Evolutionary conservation across 768 basidiomycete genomes (phyloP).

Genomic region (Leccinum pellstonianum): DNA sequence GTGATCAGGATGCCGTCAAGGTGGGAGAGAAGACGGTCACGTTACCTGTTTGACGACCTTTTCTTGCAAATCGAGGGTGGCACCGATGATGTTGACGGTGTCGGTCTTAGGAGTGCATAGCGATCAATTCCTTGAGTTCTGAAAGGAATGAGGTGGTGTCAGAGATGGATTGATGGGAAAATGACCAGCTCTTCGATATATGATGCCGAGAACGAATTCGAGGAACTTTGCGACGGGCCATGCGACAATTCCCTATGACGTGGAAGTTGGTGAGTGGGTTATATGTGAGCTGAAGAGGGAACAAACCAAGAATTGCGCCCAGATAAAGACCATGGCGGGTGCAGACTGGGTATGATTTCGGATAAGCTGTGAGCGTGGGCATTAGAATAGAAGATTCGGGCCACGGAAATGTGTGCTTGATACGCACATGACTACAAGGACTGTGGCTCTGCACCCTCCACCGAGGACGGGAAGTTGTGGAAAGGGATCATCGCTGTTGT

Average conservation of each 20-base stretch:
- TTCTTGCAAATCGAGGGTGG: constrained; percentile 84
- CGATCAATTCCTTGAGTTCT: constrained; percentile 81
- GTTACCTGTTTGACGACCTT: constrained; percentile 71
- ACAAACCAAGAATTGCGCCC: constrained; percentile 74
- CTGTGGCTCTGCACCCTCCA: constrained; percentile 75
- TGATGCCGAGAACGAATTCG: constrained; percentile 74
- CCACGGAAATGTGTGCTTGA: background rate
- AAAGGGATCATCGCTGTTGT: no score
- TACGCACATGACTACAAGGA: constrained; percentile 84
- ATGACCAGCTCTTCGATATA: constrained; percentile 72
- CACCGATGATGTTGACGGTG: constrained; percentile 87
- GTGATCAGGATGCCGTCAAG: background rate
- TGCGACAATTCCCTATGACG: constrained; percentile 60
- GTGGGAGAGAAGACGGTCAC: background rate
- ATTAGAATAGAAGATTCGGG: background rate
- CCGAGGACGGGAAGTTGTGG: constrained; percentile 55
- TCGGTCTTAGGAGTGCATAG: constrained; percentile 40
- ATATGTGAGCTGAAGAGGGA: background rate
- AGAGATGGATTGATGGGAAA: background rate
- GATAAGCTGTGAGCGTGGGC: constrained; percentile 56
- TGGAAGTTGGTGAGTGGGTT: background rate
- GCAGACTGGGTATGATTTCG: constrained; percentile 92
- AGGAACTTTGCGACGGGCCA: constrained; percentile 88
- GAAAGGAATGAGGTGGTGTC: background rate
- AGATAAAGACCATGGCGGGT: constrained; percentile 87